Evolutionary conservation across 2,329 filamentous ascomycete species (phyloP), one percentile per base, ranked within the genome.

Genomic region (Dothistroma pini): DNA sequence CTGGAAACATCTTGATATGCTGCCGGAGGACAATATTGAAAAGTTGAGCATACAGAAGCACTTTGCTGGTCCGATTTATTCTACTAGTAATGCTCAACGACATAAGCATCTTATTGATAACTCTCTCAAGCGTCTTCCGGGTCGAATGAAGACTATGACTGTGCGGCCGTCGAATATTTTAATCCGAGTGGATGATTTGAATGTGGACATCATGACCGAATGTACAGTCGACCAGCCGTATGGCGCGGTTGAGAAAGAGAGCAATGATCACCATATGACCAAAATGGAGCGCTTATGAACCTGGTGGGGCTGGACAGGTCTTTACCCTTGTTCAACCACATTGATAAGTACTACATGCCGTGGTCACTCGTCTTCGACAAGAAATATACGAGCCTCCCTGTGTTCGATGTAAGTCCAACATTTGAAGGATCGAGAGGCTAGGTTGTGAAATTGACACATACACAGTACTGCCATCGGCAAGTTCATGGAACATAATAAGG

Each of bases 291-390:
- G 44, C 9, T 58, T 58, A 55, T 61, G 59, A 55, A 31, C 21
- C 11, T 61, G 59, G 59, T 61, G 59, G 59, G 59, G 59, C 44
- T 61, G 59, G 59, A 58, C 57, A 55, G 59, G 2, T 55, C 14
- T 51, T 47, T 61, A 29, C 59, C 59, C 2, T 58, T 22, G 59
- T 32, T 61, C 22, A 61, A 61, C 44, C 12, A 55, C 29, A 38
- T 61, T 48, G 59, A 61, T 29, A 61, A 61, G 56, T 51, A 19
- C 19, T 61, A 22, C 32, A 21, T 44, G 25, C 55, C 56, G 14
- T 58, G 56, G 56, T 51, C 12, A 21, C 32, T 56, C 2, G 12
- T 61, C 14, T 61, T 61, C 21, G 16, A n/a, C 2, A 11, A 4
- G 41, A 54, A 14, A 10, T 29, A 22, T 14, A 51, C 44, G 9